These are phyloP conservation scores for Platismatia glauca DNA, from an alignment of 495 filamentous ascomycete species.

Conservation along the genomic window DNA sequence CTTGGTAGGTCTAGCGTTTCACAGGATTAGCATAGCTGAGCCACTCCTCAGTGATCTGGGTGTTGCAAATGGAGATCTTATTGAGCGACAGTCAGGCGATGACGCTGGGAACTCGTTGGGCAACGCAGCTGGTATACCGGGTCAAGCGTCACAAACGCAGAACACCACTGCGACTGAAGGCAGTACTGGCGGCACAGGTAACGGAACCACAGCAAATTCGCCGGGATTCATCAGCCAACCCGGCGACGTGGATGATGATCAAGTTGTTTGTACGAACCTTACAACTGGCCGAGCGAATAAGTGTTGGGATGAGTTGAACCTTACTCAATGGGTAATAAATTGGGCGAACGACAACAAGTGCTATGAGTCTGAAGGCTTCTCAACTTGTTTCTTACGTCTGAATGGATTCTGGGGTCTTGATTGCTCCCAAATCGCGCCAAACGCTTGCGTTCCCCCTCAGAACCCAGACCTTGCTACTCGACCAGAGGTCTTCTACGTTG, in stretches of 20 bases:
- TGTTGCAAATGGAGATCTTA: background rate
- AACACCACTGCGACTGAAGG: background rate
- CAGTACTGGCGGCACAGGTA: background rate
- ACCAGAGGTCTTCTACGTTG: constrained; percentile 8
- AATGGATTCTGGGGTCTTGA: constrained; percentile 11
- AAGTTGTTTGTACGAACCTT: constrained; percentile 10
- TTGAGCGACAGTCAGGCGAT: background rate
- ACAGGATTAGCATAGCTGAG: background rate
- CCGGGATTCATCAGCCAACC: constrained; percentile 11
- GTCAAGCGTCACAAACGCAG: background rate
- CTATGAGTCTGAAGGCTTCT: constrained; percentile 14
- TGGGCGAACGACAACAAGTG: constrained; percentile 9
- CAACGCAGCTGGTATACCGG: background rate
- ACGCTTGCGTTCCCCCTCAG: constrained; percentile 8
- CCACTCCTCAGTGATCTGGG: background rate
- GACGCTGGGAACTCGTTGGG: background rate
- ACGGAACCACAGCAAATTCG: background rate
- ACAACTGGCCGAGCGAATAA: constrained; percentile 9
- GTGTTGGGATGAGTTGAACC: constrained; percentile 7
- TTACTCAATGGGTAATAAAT: constrained; percentile 5
- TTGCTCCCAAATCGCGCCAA: constrained; percentile 11
- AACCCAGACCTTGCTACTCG: background rate
- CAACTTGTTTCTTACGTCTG: constrained; percentile 10
- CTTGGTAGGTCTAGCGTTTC: background rate
- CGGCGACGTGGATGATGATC: background rate